phyloP scores from a whole-genome alignment of 2,329 filamentous ascomycete genomes.

The Corinectria fuckeliana region DNA sequence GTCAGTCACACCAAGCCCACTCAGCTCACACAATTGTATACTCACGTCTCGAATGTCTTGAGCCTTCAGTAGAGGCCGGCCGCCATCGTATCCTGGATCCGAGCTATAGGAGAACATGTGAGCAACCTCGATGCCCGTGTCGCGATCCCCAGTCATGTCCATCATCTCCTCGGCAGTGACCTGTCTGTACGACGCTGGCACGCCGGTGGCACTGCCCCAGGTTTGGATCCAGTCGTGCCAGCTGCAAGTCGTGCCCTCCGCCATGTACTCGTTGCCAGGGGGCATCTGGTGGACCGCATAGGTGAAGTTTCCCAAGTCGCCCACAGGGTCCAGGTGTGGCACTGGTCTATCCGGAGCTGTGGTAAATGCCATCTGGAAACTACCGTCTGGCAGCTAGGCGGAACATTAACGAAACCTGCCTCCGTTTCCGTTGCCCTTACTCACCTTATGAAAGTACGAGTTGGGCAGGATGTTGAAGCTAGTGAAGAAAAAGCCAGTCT shows the following conservation, averaged over 20 bases:
- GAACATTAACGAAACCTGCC: neutral
- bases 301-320: constrained; percentile 55
- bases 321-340: constrained; percentile 55
- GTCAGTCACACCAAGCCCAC: neutral
- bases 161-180: constrained; percentile 51
- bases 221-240: constrained; percentile 54
- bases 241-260: constrained; percentile 52
- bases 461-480: constrained; percentile 55
- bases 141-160: constrained; percentile 44
- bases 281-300: constrained; percentile 58
- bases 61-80: constrained; percentile 50
- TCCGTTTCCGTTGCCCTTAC: neutral
- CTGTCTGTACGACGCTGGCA: constrained; percentile 47
- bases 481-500: constrained; percentile 56
- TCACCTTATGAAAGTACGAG: constrained; percentile 47
- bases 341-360: constrained; percentile 46
- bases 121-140: constrained; percentile 51
- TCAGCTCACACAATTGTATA: neutral
- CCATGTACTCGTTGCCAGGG: constrained; percentile 56
- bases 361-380: constrained; percentile 55
- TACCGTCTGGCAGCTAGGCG: constrained; percentile 48
- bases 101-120: constrained; percentile 56
- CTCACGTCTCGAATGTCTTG: constrained; percentile 53
- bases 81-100: constrained; percentile 57
- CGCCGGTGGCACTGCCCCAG: constrained; percentile 48